Conservation (phyloP, 163 green algal species). For the Chlamydomonas reinhardtii region DNA sequence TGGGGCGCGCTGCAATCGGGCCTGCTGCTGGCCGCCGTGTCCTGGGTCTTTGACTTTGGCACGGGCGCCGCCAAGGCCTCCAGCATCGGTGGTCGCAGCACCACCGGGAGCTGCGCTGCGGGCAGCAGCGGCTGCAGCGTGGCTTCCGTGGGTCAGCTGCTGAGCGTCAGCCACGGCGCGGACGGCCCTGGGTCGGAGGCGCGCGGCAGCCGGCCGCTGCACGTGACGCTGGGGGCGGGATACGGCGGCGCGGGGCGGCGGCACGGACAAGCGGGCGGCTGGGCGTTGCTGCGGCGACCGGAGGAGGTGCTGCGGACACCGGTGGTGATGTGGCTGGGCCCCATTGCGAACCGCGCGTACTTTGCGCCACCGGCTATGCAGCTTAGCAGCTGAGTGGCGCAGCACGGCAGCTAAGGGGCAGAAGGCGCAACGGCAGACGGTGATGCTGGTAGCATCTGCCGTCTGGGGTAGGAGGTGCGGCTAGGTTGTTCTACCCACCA, state of each 20-base stretch:
- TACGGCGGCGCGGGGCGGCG: no score
- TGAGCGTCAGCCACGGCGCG: background rate
- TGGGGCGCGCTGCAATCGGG: constrained; percentile 64
- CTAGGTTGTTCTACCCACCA: no score
- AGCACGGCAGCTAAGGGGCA: no score
- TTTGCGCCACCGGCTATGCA: constrained; percentile 17
- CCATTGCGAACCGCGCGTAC: constrained; percentile 12
- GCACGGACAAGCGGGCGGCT: no score
- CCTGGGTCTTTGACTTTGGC: constrained; percentile 67
- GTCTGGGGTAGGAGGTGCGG: no score
- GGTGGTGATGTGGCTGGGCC: constrained; percentile 31
- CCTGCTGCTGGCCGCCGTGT: constrained; percentile 63
- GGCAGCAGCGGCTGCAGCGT: constrained; percentile 15
- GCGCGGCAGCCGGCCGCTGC: background rate
- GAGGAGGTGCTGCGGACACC: constrained; percentile 8
- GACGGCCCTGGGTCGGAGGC: background rate
- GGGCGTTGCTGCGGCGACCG: background rate
- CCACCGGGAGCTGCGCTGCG: background rate
- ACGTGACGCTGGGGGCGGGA: background rate
- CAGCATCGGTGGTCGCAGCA: background rate
- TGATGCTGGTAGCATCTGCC: no score
- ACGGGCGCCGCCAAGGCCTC: constrained; percentile 37
- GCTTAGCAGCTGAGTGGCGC: background rate
- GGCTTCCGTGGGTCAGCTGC: background rate
- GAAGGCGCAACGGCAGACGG: no score